Evolutionary conservation across 2,329 filamentous ascomycete species (phyloP), one percentile per base, ranked within the genome.

Genomic region (Zymoseptoria ardabiliae): DNA sequence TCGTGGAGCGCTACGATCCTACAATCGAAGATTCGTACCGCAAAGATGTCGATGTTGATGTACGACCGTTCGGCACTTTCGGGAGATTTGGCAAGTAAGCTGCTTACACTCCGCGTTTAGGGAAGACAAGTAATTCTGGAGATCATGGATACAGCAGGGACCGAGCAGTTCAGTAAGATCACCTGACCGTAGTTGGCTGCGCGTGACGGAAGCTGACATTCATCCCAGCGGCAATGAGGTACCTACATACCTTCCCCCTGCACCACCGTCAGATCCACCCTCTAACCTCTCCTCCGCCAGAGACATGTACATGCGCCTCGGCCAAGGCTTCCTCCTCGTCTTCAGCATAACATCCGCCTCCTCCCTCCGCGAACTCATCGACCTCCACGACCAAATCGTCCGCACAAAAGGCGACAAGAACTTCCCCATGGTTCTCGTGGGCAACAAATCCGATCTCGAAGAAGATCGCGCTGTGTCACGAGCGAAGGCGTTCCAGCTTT

Each of bases 291-390:
- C 49, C 21, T 13, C 17, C 50, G 6, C 17, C 55, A 66, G 89
- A 71, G 90, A 94, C 72, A 80, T 93, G 52, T 94, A 96, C 78
- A 95, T 96, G 90, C 94, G 94, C 73, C 90, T 91, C 48, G 91
- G 91, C 58, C 90, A 96, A 76, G 91, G 91, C 0, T 96, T 96
- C 73, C 83, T 96, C 58, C 82, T 96, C 45, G 91, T 96, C 59
- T 96, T 96, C 77, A 93, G 89, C 75, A 96, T 96, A 71, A 93
- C 90, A 19, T 94, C 90, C 62, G 80, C 83, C 62, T 89, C 89
- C 35, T 95, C 90, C n/a, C 81, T 96, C 49, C 83, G 86, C 67
- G 91, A 96, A 74, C 82, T 96, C 28, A 82, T 85, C 66, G 87
- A 89, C 67, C 81, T 96, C 50, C 87, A 90, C 55, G 90, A 96